These are phyloP conservation scores for Sequoiadendron giganteum DNA, from an alignment of 75 land plant species.

Conservation along the genomic window DNA sequence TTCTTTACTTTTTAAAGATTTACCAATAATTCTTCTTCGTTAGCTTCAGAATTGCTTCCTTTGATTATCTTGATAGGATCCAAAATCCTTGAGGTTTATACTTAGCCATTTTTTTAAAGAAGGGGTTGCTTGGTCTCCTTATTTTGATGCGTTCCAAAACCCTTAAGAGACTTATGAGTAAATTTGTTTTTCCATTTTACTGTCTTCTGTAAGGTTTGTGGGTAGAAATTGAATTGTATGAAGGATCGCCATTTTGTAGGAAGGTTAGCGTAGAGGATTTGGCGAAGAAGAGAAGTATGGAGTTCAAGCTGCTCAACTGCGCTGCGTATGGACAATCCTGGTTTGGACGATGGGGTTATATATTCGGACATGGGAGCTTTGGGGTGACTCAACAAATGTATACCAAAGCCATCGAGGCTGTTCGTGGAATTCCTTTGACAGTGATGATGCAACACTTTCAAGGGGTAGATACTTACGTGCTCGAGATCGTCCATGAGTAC, in stretches of 20 bases:
- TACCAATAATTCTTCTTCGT: neutral
- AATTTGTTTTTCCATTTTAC: too few species aligned
- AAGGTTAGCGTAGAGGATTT: conserved; percentile 77
- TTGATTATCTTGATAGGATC: too few species aligned
- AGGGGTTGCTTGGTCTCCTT: neutral
- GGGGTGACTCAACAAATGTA: conserved; percentile 64
- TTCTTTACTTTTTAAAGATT: neutral
- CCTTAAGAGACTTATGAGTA: neutral
- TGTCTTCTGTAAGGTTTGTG: too few species aligned
- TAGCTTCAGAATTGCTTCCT: neutral
- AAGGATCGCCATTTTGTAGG: conserved; percentile 28
- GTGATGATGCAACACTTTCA: conserved; percentile 38
- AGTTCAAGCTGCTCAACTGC: conserved; percentile 66
- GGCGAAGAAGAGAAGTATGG: conserved; percentile 55
- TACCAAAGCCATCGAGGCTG: conserved; percentile 50
- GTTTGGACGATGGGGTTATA: conserved; percentile 94
- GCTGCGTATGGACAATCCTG: conserved; percentile 73
- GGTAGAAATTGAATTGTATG: neutral
- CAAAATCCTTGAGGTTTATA: neutral
- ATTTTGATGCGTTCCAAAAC: neutral
- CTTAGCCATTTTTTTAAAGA: neutral
- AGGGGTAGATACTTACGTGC: conserved; percentile 15
- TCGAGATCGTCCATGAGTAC: conserved; percentile 42
- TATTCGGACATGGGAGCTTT: conserved; percentile 73
- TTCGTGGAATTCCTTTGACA: conserved; percentile 47